Conservation (phyloP, 2,329 filamentous ascomycete genomes). For the Phaeophleospora eucalypticola region DNA sequence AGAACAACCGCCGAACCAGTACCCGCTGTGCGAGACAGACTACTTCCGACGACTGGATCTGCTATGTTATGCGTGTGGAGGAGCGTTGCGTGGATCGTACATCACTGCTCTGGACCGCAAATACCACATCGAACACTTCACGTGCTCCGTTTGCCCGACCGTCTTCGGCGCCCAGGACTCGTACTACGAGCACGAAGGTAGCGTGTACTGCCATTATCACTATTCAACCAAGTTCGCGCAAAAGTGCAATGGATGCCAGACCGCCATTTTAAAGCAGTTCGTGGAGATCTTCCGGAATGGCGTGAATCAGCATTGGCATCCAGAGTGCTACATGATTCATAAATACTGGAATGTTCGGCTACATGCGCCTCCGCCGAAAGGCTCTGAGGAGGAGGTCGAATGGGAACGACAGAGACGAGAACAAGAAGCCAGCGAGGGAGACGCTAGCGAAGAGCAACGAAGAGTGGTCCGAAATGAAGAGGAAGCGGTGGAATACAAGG, state of each 20-base stretch:
- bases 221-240: constrained; percentile 98
- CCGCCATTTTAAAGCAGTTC: constrained; percentile 96
- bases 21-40: constrained; percentile 94
- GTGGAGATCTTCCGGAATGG: constrained; percentile 98
- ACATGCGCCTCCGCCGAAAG: constrained; percentile 38
- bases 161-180: constrained; percentile 98
- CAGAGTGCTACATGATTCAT: constrained; percentile 99
- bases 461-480: constrained; percentile 77
- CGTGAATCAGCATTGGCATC: constrained; percentile 98
- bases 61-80: constrained; percentile 86
- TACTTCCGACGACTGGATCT: constrained; percentile 92
- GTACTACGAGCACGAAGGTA: constrained; percentile 96
- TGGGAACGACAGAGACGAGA: constrained; percentile 27
- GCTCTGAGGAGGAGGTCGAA: constrained; percentile 33
- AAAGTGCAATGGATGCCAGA: constrained; percentile 92
- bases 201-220: constrained; percentile 97
- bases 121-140: constrained; percentile 99
- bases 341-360: constrained; percentile 99
- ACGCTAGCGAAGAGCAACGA: constrained; percentile 64
- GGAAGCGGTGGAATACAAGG: constrained; percentile 94
- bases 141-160: constrained; percentile 91
- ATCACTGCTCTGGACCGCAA: constrained; percentile 97
- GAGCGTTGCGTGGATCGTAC: constrained; percentile 90
- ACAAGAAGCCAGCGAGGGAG: constrained; percentile 40
- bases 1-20: constrained; percentile 82